A percentile compares a stretch with the other conserved stretches of the same genome.
Evolutionary conservation across 2,329 filamentous ascomycete genomes (phyloP).

Genomic region (Fusarium ambrosium): DNA sequence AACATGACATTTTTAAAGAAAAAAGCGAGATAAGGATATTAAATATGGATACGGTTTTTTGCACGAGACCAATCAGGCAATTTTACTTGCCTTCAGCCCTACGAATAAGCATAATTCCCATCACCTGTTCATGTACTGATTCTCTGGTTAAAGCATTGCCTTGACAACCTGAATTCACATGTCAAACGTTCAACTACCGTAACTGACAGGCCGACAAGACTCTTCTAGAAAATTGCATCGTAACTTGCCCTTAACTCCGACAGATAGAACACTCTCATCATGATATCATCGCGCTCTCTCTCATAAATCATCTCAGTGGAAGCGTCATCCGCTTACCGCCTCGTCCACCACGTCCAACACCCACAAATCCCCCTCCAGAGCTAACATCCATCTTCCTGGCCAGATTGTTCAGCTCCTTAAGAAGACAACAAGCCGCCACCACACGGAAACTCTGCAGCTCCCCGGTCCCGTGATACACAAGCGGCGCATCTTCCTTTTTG

Average conservation of each 20-base stretch:
- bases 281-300: not conserved
- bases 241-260: not conserved
- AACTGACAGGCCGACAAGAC: not conserved
- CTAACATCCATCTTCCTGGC: constrained; percentile 20
- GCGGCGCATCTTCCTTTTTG: constrained; percentile 5
- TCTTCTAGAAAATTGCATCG: not conserved
- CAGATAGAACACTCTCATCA: not conserved
- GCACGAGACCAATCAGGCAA: not conserved
- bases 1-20: not conserved
- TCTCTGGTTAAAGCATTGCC: not conserved
- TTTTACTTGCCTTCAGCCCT: not conserved
- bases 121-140: not conserved
- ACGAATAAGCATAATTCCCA: not conserved
- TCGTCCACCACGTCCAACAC: constrained; percentile 38
- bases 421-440: constrained; percentile 54
- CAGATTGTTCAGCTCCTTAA: constrained; percentile 42
- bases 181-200: not conserved
- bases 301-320: constrained; percentile 31
- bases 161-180: constrained; percentile 1
- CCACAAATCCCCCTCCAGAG: constrained; percentile 43
- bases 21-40: not conserved
- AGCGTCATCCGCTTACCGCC: constrained; percentile 28
- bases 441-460: constrained; percentile 55
- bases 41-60: not conserved
- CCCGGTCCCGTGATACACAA: constrained; percentile 23